Evolutionary conservation across 305 asterid species (phyloP).

Genomic region (Solanum aculeatissimum): DNA sequence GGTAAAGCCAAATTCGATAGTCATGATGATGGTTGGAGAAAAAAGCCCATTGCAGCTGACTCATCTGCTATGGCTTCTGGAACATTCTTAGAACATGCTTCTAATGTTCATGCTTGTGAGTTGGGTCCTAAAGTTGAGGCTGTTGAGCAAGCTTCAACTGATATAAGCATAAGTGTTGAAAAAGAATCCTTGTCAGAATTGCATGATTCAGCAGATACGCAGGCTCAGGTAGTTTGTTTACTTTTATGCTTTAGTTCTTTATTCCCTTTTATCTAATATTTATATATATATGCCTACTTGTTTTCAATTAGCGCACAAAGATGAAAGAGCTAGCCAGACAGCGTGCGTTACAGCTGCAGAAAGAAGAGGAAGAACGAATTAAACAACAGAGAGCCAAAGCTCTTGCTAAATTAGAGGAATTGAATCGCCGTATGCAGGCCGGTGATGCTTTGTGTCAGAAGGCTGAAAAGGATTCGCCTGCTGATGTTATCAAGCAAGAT

Average conservation of each 20-base stretch:
- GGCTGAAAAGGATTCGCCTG: conserved; percentile 19
- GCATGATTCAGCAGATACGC: conserved; percentile 50
- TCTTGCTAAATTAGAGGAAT: conserved; percentile 86
- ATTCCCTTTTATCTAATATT: conserved; percentile 8
- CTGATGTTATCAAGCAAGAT: conserved; percentile 18
- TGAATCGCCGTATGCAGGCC: conserved; percentile 60
- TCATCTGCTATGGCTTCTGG: conserved; percentile 14
- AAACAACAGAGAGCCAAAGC: conserved; percentile 95
- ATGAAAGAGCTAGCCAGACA: conserved; percentile 74
- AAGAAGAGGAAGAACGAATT: conserved; percentile 77
- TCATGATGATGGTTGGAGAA: conserved; percentile 58
- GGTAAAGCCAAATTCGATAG: conserved; percentile 42
- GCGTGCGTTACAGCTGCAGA: conserved; percentile 62
- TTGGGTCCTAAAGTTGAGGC: conserved; percentile 30
- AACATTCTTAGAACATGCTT: conserved; percentile 20
- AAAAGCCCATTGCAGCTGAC: conserved; percentile 34
- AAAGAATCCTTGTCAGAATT: conserved; percentile 37
- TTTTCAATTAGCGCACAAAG: conserved; percentile 52
- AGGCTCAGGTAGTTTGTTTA: conserved; percentile 47
- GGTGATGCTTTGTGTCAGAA: conserved; percentile 33
- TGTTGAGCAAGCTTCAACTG: conserved; percentile 18
- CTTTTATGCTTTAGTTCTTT: not conserved
- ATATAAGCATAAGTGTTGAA: conserved; percentile 24
- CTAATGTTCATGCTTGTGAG: conserved; percentile 15
- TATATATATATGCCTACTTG: conserved; percentile 10